Evolutionary conservation across 768 basidiomycete genomes (phyloP).

Genomic region (Psilocybe sp.): DNA sequence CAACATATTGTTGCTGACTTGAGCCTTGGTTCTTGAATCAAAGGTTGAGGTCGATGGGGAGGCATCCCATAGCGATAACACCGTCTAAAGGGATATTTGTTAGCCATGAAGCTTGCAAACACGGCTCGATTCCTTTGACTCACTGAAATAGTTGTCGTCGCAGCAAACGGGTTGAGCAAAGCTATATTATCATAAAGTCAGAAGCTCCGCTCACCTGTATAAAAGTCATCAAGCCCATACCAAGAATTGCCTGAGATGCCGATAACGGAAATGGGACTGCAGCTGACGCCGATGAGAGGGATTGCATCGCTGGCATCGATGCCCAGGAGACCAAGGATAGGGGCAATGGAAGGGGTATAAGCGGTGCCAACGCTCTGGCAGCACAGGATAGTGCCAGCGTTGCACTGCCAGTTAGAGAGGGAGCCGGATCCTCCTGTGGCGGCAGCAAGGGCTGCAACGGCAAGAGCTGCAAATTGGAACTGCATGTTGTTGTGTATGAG

Average conservation of each 20-base stretch:
- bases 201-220: too few species aligned
- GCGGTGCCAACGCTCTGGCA: conserved; percentile 18
- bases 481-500: too few species aligned
- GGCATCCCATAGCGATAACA: too few species aligned
- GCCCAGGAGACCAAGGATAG: conserved; percentile 9
- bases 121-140: neutral
- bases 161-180: conserved; percentile 19
- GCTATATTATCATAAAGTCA: too few species aligned
- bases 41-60: too few species aligned
- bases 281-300: conserved; percentile 18
- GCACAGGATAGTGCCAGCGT: conserved; percentile 17
- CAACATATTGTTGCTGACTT: too few species aligned
- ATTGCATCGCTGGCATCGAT: conserved; percentile 8
- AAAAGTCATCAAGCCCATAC: too few species aligned
- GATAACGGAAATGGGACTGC: conserved; percentile 14
- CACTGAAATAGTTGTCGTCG: conserved; percentile 13
- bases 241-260: conserved; percentile 14
- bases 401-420: conserved; percentile 14
- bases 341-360: neutral
- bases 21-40: too few species aligned
- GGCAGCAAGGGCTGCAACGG: conserved; percentile 13
- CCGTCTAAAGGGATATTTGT: too few species aligned
- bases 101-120: too few species aligned
- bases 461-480: conserved; percentile 14
- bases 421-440: neutral